phyloP scores from a whole-genome alignment of 1,139 yeast species.

The Yamadazyma membranifaciens region DNA sequence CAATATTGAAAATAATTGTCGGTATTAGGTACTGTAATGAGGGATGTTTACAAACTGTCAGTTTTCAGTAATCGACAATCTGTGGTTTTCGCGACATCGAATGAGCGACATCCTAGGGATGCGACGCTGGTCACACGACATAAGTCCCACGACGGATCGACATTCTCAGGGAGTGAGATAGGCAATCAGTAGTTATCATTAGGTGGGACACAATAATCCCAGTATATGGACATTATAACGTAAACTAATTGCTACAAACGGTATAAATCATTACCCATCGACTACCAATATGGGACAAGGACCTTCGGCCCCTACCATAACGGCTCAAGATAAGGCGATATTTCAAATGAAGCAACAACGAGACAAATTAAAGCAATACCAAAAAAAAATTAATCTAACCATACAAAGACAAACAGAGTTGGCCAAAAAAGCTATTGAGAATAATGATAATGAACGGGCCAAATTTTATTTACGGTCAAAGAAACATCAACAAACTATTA shows the following conservation, averaged over 20 bases:
- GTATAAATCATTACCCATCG: too few relatives aligned
- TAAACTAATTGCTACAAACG: too few relatives aligned
- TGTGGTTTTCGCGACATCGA: background rate
- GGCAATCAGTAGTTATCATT: too few relatives aligned
- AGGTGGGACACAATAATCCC: too few relatives aligned
- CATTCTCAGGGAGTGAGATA: too few relatives aligned
- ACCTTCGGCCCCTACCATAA: slow-evolving; percentile 55
- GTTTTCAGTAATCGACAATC: slow-evolving; percentile 6
- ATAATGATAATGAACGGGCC: slow-evolving; percentile 59
- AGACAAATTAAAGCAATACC: slow-evolving; percentile 78
- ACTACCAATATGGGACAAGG: slow-evolving; percentile 41
- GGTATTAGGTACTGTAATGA: slow-evolving; percentile 6
- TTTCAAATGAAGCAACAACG: slow-evolving; percentile 84
- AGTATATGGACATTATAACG: too few relatives aligned
- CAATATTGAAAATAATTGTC: background rate
- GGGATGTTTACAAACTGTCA: slow-evolving; percentile 11
- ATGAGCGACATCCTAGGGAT: too few relatives aligned
- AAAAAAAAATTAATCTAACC: slow-evolving; percentile 55
- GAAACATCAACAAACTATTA: slow-evolving; percentile 74
- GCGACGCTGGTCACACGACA: too few relatives aligned
- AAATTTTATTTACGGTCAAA: slow-evolving; percentile 70
- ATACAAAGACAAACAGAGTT: slow-evolving; percentile 56
- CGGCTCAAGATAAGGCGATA: slow-evolving; percentile 82
- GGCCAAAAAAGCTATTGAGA: slow-evolving; percentile 56
- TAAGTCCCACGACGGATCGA: too few relatives aligned